phyloP scores from a whole-genome alignment of 2,329 filamentous ascomycete genomes.

The Metarhizium sp. region DNA sequence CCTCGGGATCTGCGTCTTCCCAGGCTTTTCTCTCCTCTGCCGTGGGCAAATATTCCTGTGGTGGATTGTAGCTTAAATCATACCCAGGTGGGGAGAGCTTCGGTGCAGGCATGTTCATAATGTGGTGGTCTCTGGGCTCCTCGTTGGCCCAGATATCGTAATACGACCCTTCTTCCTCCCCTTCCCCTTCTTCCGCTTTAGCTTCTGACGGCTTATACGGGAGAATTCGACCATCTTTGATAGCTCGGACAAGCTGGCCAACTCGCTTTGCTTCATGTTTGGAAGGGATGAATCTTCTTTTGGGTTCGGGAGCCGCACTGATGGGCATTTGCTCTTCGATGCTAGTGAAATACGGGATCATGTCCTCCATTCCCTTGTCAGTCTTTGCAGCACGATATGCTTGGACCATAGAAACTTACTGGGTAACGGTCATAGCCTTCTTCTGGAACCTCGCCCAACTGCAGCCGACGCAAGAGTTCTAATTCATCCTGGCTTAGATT shows the following conservation, averaged over 20 bases:
- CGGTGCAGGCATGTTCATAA: slow-evolving; percentile 91
- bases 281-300: slow-evolving; percentile 88
- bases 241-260: slow-evolving; percentile 95
- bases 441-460: slow-evolving; percentile 78
- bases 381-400: neutral
- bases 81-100: slow-evolving; percentile 91
- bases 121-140: slow-evolving; percentile 67
- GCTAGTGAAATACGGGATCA: slow-evolving; percentile 88
- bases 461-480: slow-evolving; percentile 78
- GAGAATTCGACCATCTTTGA: slow-evolving; percentile 85
- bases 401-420: slow-evolving; percentile 31
- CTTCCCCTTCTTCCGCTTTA: slow-evolving; percentile 52
- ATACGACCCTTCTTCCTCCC: slow-evolving; percentile 60
- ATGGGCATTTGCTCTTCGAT: slow-evolving; percentile 90
- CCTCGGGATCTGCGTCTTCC: slow-evolving; percentile 81
- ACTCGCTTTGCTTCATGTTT: slow-evolving; percentile 95
- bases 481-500: slow-evolving; percentile 82
- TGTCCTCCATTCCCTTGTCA: slow-evolving; percentile 43
- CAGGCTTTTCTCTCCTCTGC: slow-evolving; percentile 75
- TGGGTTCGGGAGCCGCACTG: slow-evolving; percentile 89
- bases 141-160: slow-evolving; percentile 97
- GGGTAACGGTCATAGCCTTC: slow-evolving; percentile 92
- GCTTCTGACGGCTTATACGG: slow-evolving; percentile 74
- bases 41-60: slow-evolving; percentile 84
- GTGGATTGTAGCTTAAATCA: slow-evolving; percentile 93